These are phyloP conservation scores for Cystofilobasidium bisporidii DNA, from an alignment of 768 basidiomycete species.

Conservation along the genomic window DNA sequence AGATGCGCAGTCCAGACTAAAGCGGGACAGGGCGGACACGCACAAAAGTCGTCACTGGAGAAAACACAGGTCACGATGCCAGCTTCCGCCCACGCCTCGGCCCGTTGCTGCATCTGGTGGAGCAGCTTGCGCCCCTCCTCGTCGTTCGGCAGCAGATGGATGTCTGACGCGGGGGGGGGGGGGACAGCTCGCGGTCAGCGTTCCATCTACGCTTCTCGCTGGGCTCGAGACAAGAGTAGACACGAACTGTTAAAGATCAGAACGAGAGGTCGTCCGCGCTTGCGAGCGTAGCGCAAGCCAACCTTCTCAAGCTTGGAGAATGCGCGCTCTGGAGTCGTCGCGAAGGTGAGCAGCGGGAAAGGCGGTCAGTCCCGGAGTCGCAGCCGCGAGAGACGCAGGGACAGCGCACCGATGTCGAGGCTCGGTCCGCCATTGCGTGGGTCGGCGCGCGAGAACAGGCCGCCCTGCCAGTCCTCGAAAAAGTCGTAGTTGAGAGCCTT, in stretches of 20 bases:
- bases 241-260: conserved; percentile 65
- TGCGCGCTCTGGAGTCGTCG: not conserved
- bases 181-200: no score
- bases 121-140: conserved; percentile 67
- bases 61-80: conserved; percentile 73
- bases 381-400: no score
- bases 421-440: conserved; percentile 54
- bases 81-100: conserved; percentile 74
- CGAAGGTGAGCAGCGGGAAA: no score
- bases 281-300: conserved; percentile 54
- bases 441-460: conserved; percentile 25
- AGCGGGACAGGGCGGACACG: conserved; percentile 46
- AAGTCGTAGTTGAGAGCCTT: conserved; percentile 41
- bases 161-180: conserved; percentile 32
- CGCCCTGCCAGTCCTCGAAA: conserved; percentile 34
- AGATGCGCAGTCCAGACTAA: conserved; percentile 44
- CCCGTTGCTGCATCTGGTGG: conserved; percentile 75
- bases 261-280: conserved; percentile 59
- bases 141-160: conserved; percentile 49
- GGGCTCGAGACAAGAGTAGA: conserved; percentile 36
- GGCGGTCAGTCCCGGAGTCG: no score
- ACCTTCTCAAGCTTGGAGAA: conserved; percentile 40
- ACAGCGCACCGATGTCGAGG: conserved; percentile 58
- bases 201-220: no score
- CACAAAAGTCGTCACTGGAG: conserved; percentile 67